Percentiles rank a stretch among this genome's conserved stretches.
Conservation (phyloP, 495 filamentous ascomycete genomes). For the Penicillium robsamsonii region DNA sequence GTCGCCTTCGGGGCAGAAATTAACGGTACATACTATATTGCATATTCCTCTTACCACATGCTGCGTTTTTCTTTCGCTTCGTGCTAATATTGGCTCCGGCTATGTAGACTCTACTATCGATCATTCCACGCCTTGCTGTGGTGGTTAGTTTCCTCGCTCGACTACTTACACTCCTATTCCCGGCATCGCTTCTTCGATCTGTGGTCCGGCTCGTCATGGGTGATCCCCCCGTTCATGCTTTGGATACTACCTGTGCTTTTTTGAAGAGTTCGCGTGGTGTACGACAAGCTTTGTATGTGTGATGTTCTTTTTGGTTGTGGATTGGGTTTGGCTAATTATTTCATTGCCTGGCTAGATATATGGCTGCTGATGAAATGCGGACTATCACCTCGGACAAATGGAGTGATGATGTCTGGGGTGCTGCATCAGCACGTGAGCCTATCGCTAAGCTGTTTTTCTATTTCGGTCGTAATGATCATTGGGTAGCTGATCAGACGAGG, state of each 20-base stretch:
- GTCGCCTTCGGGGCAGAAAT: slow-evolving; percentile 59
- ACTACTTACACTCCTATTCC: slow-evolving; percentile 46
- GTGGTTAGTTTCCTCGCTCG: slow-evolving; percentile 53
- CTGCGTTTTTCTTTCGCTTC: background rate
- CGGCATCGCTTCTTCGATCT: slow-evolving; percentile 37
- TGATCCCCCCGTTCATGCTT: slow-evolving; percentile 53
- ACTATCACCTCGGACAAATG: slow-evolving; percentile 74
- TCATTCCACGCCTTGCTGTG: slow-evolving; percentile 54
- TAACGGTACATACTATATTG: slow-evolving; percentile 44
- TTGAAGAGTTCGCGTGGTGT: slow-evolving; percentile 62
- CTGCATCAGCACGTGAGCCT: slow-evolving; percentile 41
- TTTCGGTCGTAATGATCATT: slow-evolving; percentile 74
- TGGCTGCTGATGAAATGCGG: slow-evolving; percentile 74
- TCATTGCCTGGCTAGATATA: slow-evolving; percentile 38
- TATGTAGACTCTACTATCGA: slow-evolving; percentile 40
- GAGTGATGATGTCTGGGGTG: slow-evolving; percentile 79
- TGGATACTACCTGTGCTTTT: slow-evolving; percentile 60
- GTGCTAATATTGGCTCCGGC: background rate
- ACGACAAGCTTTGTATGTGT: slow-evolving; percentile 64
- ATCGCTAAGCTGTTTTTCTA: slow-evolving; percentile 69
- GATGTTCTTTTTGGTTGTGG: background rate
- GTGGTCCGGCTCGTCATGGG: slow-evolving; percentile 49
- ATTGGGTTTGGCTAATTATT: background rate
- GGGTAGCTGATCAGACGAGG: slow-evolving; percentile 75
- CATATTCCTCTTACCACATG: background rate